These are phyloP conservation scores for Saccharomyces pastorianus DNA, from an alignment of 1,139 yeast species.

Conservation along the genomic window DNA sequence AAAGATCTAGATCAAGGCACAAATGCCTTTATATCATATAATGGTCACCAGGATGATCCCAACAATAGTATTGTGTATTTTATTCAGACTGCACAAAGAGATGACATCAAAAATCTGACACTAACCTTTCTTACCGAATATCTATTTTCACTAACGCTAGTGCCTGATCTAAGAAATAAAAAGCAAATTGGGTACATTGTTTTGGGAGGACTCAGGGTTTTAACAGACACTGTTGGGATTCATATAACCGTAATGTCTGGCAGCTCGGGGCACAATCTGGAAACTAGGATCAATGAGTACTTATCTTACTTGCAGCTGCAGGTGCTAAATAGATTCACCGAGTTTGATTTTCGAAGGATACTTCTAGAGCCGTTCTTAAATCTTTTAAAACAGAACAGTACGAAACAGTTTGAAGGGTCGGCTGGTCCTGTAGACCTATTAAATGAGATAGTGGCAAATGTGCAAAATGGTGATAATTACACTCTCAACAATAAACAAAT, in stretches of 20 bases:
- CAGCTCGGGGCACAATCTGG: slow-evolving; percentile 34
- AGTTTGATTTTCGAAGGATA: slow-evolving; percentile 31
- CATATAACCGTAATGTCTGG: slow-evolving; percentile 48
- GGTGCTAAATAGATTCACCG: slow-evolving; percentile 21
- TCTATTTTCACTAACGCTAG: slow-evolving; percentile 37
- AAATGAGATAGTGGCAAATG: slow-evolving; percentile 33
- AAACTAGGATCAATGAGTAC: slow-evolving; percentile 41
- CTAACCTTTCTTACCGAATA: slow-evolving; percentile 41
- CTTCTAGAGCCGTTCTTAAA: slow-evolving; percentile 36
- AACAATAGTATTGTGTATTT: slow-evolving; percentile 44
- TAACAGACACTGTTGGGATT: slow-evolving; percentile 47
- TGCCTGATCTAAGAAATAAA: slow-evolving; percentile 42
- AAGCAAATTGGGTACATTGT: slow-evolving; percentile 54
- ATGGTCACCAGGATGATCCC: slow-evolving; percentile 38
- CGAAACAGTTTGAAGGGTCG: slow-evolving; percentile 11
- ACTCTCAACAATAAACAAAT: slow-evolving; percentile 28
- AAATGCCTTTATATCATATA: slow-evolving; percentile 30
- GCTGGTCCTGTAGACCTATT: slow-evolving; percentile 36
- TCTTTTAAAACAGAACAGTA: slow-evolving; percentile 12
- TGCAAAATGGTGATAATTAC: slow-evolving; percentile 28
- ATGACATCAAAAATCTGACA: slow-evolving; percentile 31
- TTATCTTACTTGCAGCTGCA: slow-evolving; percentile 27
- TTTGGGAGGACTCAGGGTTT: slow-evolving; percentile 44
- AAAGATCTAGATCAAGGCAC: slow-evolving; percentile 33
- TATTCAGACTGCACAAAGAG: slow-evolving; percentile 47